Evolutionary conservation across 2,329 filamentous ascomycete species (phyloP).

Genomic region (Pseudogymnoascus sp.): DNA sequence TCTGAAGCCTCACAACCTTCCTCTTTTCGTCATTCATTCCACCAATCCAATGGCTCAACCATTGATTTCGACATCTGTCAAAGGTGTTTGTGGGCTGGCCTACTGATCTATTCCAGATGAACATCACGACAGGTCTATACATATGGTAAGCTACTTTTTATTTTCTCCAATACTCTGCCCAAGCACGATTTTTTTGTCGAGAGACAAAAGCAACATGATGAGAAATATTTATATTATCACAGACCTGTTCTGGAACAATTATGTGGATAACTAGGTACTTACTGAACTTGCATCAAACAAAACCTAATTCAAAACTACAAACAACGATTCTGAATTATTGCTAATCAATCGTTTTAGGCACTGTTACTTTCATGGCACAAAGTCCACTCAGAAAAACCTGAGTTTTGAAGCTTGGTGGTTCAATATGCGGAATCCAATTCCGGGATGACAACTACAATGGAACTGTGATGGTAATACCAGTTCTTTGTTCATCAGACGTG

Average conservation of each 20-base stretch:
- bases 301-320: constrained; percentile 1
- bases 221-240: constrained; percentile 12
- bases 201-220: constrained; percentile 11
- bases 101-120: background rate
- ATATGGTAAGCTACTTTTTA: constrained; percentile 7
- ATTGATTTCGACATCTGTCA: background rate
- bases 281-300: constrained; percentile 11
- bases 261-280: constrained; percentile 12
- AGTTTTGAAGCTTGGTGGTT: background rate
- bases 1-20: constrained; percentile 47
- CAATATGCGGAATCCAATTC: background rate
- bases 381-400: background rate
- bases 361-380: background rate
- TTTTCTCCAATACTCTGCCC: background rate
- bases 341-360: constrained; percentile 6
- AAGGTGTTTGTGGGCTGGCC: constrained; percentile 1
- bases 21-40: constrained; percentile 6
- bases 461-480: background rate
- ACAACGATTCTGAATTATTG: background rate
- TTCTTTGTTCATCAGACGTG: background rate
- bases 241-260: constrained; percentile 12
- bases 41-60: background rate
- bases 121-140: background rate
- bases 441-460: background rate
- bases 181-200: background rate